Conservation (phyloP, 768 basidiomycete species). For the Sporobolomyces phaffii region DNA sequence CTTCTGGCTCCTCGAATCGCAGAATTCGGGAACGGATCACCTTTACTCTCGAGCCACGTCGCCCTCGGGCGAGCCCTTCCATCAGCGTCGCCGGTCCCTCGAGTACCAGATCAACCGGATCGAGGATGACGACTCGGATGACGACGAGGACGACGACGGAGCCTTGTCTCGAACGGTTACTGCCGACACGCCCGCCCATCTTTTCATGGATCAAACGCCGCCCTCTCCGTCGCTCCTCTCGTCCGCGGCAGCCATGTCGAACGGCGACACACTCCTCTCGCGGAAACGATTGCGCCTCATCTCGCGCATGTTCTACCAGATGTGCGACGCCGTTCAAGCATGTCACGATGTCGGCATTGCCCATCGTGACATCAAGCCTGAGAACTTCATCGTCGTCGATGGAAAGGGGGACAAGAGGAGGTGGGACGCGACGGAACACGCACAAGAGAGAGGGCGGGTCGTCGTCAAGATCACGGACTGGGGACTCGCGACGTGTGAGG, state of each 20-base stretch:
- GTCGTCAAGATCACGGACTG: slow-evolving; percentile 96
- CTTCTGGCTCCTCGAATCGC: slow-evolving; percentile 94
- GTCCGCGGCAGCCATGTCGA: slow-evolving; percentile 50
- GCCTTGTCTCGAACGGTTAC: slow-evolving; percentile 43
- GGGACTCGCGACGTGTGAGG: slow-evolving; percentile 83
- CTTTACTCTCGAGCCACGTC: slow-evolving; percentile 39
- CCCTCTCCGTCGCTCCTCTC: slow-evolving; percentile 90
- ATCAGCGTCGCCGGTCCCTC: slow-evolving; percentile 4
- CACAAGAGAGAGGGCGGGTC: slow-evolving; percentile 65
- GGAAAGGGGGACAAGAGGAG: slow-evolving; percentile 50
- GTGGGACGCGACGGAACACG: slow-evolving; percentile 14
- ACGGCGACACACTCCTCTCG: slow-evolving; percentile 73
- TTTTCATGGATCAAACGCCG: slow-evolving; percentile 56
- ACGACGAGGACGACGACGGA: slow-evolving; percentile 39
- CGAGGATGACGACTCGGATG: slow-evolving; percentile 14
- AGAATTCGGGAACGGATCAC: slow-evolving; percentile 52
- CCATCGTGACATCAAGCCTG: slow-evolving; percentile 98
- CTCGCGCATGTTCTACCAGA: slow-evolving; percentile 94
- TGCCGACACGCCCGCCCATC: slow-evolving; percentile 39
- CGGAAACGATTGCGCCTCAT: slow-evolving; percentile 83
- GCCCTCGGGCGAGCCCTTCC: slow-evolving; percentile 20
- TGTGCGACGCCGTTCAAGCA: slow-evolving; percentile 94
- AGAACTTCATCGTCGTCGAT: slow-evolving; percentile 94
- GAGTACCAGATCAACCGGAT: slow-evolving; percentile 2
- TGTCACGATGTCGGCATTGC: slow-evolving; percentile 87